A percentile compares a stretch with the other conserved stretches of the same genome.
Evolutionary conservation across 805 yeast genomes (phyloP).

Genomic region (Teunomyces pallodes): DNA sequence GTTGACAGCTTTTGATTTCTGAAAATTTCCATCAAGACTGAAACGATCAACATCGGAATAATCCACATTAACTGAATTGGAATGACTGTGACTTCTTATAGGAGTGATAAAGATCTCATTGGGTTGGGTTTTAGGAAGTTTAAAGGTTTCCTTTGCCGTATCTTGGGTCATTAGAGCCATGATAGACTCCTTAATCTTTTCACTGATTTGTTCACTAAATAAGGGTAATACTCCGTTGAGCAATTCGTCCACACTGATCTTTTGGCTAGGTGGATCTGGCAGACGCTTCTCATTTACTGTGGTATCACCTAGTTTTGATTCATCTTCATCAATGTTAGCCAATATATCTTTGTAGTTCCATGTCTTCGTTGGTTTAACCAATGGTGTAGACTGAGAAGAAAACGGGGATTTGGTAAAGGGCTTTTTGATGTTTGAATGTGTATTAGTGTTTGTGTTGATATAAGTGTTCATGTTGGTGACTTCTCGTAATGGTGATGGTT

Average conservation of each 20-base stretch:
- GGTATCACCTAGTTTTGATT: constrained; percentile 11
- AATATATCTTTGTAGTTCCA: constrained; percentile 5
- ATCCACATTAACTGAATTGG: constrained; percentile 3
- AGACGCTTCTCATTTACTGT: constrained; percentile 10
- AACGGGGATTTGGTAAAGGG: constrained; percentile 9
- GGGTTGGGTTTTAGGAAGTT: not conserved
- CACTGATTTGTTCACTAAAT: constrained; percentile 11
- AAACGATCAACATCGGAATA: constrained; percentile 12
- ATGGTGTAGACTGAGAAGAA: constrained; percentile 28
- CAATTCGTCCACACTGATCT: constrained; percentile 8
- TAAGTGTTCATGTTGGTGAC: not conserved
- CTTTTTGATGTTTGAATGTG: not conserved
- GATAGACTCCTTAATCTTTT: constrained; percentile 6
- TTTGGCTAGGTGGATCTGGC: constrained; percentile 8
- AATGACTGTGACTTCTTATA: constrained; percentile 6
- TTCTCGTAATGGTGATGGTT: not conserved
- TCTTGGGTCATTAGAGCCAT: constrained; percentile 1
- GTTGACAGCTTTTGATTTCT: constrained; percentile 6
- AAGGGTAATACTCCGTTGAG: constrained; percentile 9
- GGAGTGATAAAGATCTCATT: constrained; percentile 10
- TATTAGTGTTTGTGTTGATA: not conserved
- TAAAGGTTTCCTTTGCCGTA: constrained; percentile 2
- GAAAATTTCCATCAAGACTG: constrained; percentile 11
- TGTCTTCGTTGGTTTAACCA: constrained; percentile 5
- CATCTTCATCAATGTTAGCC: constrained; percentile 8